Base-by-base conservation (phyloP, 371 early-diverging fungal species). In the Mortierella sp. region DNA sequence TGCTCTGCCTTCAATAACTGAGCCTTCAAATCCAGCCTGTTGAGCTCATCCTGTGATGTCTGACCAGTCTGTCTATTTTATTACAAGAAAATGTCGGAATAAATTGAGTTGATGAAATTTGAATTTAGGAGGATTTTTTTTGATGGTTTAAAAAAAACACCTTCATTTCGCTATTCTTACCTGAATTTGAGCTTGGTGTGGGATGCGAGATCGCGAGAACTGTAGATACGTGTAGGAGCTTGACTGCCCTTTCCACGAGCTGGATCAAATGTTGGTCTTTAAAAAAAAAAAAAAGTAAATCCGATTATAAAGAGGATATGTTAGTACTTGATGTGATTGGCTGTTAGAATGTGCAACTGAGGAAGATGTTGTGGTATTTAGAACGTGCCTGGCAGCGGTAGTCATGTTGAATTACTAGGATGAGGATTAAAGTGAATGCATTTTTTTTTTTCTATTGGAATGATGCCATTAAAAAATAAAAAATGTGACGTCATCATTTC, bases 171-270 rank as follows among this genome's bases (percentile, higher is more conserved):
- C n/a, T 4, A 13, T 22, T 12, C 40, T 49, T 85, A 88, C 91
- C 95, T 87, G 78, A 89, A 89, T 83, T 98, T 98, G 68, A 98
- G 91, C 70, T 93, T 93, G 23, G 95, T 96, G 73, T 97, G 96
- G 17, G 94, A 86, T 28, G 93, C 90, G 45, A 96, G 86, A 84
- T 95, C 97, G 66, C 94, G 90, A 63, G 93, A 86, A 59, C 93
- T 90, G 56, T 89, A 86, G 73, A 93, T 91, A 61, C 89, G 87
- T 43, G 93, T 89, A 5, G 96, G 94, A 40, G 94, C 96, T 66
- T 88, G 87, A 60, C 86, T 90, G 40, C 89, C 92, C 66, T 90
- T 89, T 58, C 94, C 95, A 68, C 91, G 88, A 54, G 95, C 95
- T 28, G 95, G 93, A 85, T 95, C 93, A 79, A 93, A 94, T 23